A percentile compares a stretch with the other conserved stretches of the same genome.
These are phyloP conservation scores for Penicillium nordicum DNA, from an alignment of 2,329 filamentous ascomycete genomes.

Conservation along the genomic window DNA sequence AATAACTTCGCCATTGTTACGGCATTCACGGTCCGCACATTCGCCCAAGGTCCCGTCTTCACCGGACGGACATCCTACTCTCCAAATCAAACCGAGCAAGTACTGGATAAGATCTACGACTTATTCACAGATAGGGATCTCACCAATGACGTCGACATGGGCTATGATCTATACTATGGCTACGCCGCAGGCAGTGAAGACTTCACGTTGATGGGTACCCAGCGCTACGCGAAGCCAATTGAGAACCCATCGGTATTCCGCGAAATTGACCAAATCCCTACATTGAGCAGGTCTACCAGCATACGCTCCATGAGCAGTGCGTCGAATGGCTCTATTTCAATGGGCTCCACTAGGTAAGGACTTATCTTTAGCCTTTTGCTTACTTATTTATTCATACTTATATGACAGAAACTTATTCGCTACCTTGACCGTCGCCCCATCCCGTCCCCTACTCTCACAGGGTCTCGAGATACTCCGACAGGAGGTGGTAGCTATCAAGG, in stretches of 20 bases:
- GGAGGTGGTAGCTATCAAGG: slow-evolving; percentile 11
- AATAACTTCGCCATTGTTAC: slow-evolving; percentile 43
- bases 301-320: slow-evolving; percentile 3
- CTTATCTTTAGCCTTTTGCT: neutral
- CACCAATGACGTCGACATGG: slow-evolving; percentile 15
- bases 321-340: neutral
- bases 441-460: slow-evolving; percentile 7
- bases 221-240: slow-evolving; percentile 18
- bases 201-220: slow-evolving; percentile 15
- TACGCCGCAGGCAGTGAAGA: slow-evolving; percentile 10
- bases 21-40: slow-evolving; percentile 34
- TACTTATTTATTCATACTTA: neutral
- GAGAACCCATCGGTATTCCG: slow-evolving; percentile 12
- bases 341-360: slow-evolving; percentile 11
- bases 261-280: slow-evolving; percentile 14
- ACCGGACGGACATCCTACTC: slow-evolving; percentile 26
- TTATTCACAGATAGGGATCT: slow-evolving; percentile 12
- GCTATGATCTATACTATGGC: slow-evolving; percentile 18
- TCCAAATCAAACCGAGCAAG: neutral
- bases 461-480: slow-evolving; percentile 11
- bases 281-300: slow-evolving; percentile 1
- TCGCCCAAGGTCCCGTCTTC: slow-evolving; percentile 36
- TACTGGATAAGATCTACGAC: slow-evolving; percentile 9
- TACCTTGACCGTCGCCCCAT: slow-evolving; percentile 8
- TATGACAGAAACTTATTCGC: slow-evolving; percentile 12